Evolutionary conservation across 1,284 basidiomycete species (phyloP).

Genomic region (Abortiporus biennis): DNA sequence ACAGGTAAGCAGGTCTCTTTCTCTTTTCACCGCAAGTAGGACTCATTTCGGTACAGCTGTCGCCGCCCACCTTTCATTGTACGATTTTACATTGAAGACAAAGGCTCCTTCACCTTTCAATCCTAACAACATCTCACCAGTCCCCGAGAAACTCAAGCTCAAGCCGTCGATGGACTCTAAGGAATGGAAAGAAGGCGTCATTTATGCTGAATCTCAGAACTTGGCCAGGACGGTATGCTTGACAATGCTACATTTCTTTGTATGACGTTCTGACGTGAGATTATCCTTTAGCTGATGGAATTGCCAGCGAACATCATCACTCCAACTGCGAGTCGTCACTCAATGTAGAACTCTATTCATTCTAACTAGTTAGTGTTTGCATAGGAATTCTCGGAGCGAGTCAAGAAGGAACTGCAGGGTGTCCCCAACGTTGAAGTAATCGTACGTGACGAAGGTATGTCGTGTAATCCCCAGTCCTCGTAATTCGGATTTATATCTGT

Average conservation of each 20-base stretch:
- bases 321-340: constrained; percentile 47
- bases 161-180: constrained; percentile 36
- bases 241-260: too few relatives aligned
- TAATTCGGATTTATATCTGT: background rate
- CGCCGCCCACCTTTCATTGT: constrained; percentile 67
- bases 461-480: too few relatives aligned
- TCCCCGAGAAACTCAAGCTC: constrained; percentile 43
- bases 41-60: constrained; percentile 43
- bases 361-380: background rate
- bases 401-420: constrained; percentile 61
- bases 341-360: background rate
- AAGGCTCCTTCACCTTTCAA: constrained; percentile 52
- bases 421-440: constrained; percentile 67
- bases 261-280: too few relatives aligned
- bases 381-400: constrained; percentile 68
- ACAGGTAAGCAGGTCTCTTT: constrained; percentile 39
- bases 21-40: background rate
- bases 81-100: constrained; percentile 76
- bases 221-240: constrained; percentile 67
- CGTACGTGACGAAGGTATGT: constrained; percentile 68
- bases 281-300: constrained; percentile 62
- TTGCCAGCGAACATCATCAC: constrained; percentile 82
- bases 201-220: constrained; percentile 81
- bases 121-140: constrained; percentile 40
- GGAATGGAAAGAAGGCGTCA: constrained; percentile 67